A percentile compares a stretch with the other conserved stretches of the same genome.
phyloP scores from a whole-genome alignment of 176 grass and related monocot genomes.

The Typha latifolia region DNA sequence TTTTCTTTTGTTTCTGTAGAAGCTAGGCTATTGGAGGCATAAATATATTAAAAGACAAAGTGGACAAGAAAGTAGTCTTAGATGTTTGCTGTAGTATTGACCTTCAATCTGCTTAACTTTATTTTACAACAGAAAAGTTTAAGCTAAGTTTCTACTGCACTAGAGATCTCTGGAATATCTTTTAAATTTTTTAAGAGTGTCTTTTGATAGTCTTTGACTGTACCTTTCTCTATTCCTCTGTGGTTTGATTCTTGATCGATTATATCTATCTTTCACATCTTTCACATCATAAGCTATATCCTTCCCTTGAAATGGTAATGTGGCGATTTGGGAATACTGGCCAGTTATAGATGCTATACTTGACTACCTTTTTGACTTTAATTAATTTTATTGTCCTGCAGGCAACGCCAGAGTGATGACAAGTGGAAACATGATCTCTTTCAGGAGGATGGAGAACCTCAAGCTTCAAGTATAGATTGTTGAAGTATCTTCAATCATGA shows the following conservation, averaged over 20 bases:
- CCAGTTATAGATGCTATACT: neutral
- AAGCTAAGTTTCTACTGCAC: neutral
- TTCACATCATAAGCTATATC: neutral
- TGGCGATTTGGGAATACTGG: neutral
- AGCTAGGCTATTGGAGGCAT: no score
- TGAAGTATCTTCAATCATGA: conserved; percentile 17
- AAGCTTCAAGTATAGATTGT: conserved; percentile 52
- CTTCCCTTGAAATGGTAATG: neutral
- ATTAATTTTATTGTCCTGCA: conserved; percentile 12
- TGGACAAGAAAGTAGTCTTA: no score
- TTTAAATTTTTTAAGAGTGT: neutral
- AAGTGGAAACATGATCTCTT: conserved; percentile 99
- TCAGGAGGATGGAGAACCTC: conserved; percentile 38
- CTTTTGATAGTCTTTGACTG: neutral
- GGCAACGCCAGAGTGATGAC: conserved; percentile 84
- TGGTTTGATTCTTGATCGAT: neutral
- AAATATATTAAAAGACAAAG: no score
- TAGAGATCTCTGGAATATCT: neutral
- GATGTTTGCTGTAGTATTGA: neutral
- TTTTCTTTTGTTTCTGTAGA: no score
- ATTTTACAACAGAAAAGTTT: neutral
- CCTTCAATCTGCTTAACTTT: neutral
- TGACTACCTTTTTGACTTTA: neutral
- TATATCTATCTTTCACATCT: neutral
- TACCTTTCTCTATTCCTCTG: neutral